phyloP scores from a whole-genome alignment of 2,329 filamentous ascomycete genomes.

The Saccharata proteae region DNA sequence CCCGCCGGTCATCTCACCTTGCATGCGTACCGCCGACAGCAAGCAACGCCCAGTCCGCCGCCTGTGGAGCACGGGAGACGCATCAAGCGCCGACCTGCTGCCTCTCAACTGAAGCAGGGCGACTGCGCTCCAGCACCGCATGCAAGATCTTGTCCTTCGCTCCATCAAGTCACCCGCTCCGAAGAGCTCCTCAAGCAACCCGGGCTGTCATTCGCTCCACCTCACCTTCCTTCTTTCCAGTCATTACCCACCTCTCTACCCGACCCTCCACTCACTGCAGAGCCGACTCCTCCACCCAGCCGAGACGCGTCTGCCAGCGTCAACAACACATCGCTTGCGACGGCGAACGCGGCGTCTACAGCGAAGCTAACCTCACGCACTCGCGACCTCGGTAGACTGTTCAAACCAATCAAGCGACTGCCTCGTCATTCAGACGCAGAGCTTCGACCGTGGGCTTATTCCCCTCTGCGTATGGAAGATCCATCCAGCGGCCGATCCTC shows the following conservation, averaged over 20 bases:
- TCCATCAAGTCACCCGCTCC: conserved; percentile 14
- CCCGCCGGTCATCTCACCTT: conserved; percentile 14
- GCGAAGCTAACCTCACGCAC: neutral
- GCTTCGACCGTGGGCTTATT: conserved; percentile 7
- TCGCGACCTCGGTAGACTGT: neutral
- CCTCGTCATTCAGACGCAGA: conserved; percentile 5
- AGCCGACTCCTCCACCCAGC: conserved; percentile 4
- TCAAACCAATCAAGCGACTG: conserved; percentile 9
- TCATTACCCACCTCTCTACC: conserved; percentile 12
- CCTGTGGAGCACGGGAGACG: conserved; percentile 19
- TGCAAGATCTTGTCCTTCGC: conserved; percentile 10
- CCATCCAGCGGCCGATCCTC: conserved; percentile 13
- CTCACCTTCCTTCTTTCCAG: conserved; percentile 11
- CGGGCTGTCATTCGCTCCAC: conserved; percentile 12
- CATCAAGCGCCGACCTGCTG: conserved; percentile 25
- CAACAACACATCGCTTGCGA: too few relatives aligned
- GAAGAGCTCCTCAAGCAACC: conserved; percentile 20
- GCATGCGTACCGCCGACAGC: conserved; percentile 28
- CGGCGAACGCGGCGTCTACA: conserved; percentile 2
- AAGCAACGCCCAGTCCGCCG: conserved; percentile 20
- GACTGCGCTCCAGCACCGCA: conserved; percentile 16
- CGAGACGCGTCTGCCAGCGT: too few relatives aligned
- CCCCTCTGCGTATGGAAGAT: too few relatives aligned
- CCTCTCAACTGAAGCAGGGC: conserved; percentile 19
- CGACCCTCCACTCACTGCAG: conserved; percentile 10